Percentiles rank a stretch among this genome's conserved stretches.
These are phyloP conservation scores for Cercophora scortea DNA, from an alignment of 495 filamentous ascomycete genomes.

Conservation along the genomic window DNA sequence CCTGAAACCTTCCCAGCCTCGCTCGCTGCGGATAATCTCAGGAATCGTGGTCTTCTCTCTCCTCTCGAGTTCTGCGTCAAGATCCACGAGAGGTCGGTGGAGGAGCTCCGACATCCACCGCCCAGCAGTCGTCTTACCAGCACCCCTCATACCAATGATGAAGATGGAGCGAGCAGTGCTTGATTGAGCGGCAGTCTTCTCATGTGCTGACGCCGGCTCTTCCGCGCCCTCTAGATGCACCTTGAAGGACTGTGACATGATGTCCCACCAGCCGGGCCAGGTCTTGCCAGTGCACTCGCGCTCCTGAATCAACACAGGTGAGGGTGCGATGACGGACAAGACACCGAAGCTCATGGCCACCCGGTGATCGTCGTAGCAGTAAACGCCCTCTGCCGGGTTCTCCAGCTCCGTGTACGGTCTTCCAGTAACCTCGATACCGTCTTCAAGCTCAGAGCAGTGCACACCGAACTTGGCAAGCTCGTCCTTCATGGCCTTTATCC, in stretches of 20 bases:
- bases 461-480: conserved; percentile 96
- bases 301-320: conserved; percentile 72
- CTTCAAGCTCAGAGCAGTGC: conserved; percentile 74
- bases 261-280: conserved; percentile 99
- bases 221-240: conserved; percentile 69
- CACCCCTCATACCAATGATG: conserved; percentile 96
- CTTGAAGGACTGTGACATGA: conserved; percentile 64
- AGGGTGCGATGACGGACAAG: conserved; percentile 67
- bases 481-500: conserved; percentile 92
- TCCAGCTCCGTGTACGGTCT: conserved; percentile 52
- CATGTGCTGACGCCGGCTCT: conserved; percentile 31
- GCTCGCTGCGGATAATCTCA: conserved; percentile 62
- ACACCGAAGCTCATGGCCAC: conserved; percentile 98
- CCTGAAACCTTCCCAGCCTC: conserved; percentile 86
- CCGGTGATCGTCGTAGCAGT: conserved; percentile 96
- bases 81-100: conserved; percentile 70
- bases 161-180: conserved; percentile 59
- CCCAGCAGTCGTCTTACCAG: conserved; percentile 91
- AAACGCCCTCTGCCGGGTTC: conserved; percentile 59
- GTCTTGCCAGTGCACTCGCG: conserved; percentile 94
- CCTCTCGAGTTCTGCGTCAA: conserved; percentile 79
- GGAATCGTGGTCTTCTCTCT: conserved; percentile 68
- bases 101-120: conserved; percentile 71
- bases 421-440: conserved; percentile 83
- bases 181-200: conserved; percentile 30